These are phyloP conservation scores for Septoria petroselini DNA, from an alignment of 2,329 filamentous ascomycete species.

Conservation along the genomic window DNA sequence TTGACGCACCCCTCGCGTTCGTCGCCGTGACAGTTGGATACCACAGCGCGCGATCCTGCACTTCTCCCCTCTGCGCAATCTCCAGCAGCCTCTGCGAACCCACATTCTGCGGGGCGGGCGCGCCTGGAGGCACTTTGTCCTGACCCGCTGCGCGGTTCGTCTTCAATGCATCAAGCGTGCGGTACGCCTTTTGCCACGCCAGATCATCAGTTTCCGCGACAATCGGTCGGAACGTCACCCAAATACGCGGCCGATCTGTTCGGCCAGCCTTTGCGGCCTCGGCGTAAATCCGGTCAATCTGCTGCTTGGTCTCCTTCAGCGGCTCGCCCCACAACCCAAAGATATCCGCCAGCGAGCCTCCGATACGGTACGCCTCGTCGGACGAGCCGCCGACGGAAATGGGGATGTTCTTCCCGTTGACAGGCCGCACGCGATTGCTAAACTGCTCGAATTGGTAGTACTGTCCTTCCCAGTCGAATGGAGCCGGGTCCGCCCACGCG, in stretches of 20 bases:
- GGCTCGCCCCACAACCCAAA: slow-evolving; percentile 64
- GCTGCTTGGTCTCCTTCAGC: slow-evolving; percentile 61
- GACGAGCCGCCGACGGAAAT: slow-evolving; percentile 61
- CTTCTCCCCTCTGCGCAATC: slow-evolving; percentile 55
- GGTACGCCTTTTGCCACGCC: slow-evolving; percentile 60
- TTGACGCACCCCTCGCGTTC: slow-evolving; percentile 58
- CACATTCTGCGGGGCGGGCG: slow-evolving; percentile 54
- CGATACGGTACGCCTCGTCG: slow-evolving; percentile 58
- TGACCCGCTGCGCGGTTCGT: slow-evolving; percentile 37
- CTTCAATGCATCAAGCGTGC: slow-evolving; percentile 53
- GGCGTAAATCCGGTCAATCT: slow-evolving; percentile 60
- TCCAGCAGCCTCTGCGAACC: slow-evolving; percentile 59
- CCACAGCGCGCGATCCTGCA: slow-evolving; percentile 62
- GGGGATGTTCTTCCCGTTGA: slow-evolving; percentile 52
- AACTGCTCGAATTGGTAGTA: slow-evolving; percentile 61
- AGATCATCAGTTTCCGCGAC: slow-evolving; percentile 60
- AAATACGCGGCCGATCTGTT: slow-evolving; percentile 56
- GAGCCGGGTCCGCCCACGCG: slow-evolving; percentile 56
- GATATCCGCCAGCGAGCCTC: slow-evolving; percentile 58
- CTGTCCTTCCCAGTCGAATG: slow-evolving; percentile 61
- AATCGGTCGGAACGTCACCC: slow-evolving; percentile 64
- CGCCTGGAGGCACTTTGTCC: slow-evolving; percentile 30
- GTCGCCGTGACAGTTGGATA: slow-evolving; percentile 62
- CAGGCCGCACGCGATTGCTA: slow-evolving; percentile 53
- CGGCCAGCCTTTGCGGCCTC: slow-evolving; percentile 59